Conservation (phyloP, 345 rosid species). For the Noccaea caerulescens region DNA sequence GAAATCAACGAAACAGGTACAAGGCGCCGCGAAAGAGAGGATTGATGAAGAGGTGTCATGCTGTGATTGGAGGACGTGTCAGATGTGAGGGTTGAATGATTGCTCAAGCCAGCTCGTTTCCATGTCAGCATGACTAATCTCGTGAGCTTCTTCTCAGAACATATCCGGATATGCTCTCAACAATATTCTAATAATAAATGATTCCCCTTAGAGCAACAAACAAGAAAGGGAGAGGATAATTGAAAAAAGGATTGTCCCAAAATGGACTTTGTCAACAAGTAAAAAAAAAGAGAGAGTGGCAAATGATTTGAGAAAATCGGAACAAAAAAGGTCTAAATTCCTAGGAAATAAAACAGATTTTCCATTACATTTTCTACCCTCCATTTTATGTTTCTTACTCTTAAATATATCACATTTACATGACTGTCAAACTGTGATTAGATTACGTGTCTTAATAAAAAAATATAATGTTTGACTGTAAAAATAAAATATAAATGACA, state of each 20-base stretch:
- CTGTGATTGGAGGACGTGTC: slow-evolving; percentile 15
- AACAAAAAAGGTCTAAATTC: neutral
- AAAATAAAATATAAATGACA: neutral
- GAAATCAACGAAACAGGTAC: slow-evolving; percentile 53
- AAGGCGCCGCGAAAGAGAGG: slow-evolving; percentile 53
- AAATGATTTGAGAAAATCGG: neutral
- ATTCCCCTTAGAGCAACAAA: neutral
- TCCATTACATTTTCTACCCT: neutral
- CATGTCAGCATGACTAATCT: slow-evolving; percentile 53
- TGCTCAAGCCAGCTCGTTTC: slow-evolving; percentile 50
- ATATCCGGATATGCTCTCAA: slow-evolving; percentile 51
- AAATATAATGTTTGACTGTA: neutral
- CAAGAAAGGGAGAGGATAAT: slow-evolving; percentile 4
- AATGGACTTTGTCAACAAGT: slow-evolving; percentile 23
- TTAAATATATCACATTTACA: neutral
- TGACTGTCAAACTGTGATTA: neutral
- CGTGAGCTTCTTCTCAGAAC: neutral
- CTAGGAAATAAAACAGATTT: neutral
- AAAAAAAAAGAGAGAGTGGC: neutral
- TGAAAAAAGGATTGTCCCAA: neutral
- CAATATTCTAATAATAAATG: slow-evolving; percentile 13
- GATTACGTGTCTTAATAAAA: too few species aligned
- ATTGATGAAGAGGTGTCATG: slow-evolving; percentile 42
- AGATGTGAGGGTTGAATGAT: slow-evolving; percentile 23
- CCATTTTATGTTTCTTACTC: neutral